Conservation (phyloP, 805 yeast species). For the Starmerella apis region DNA sequence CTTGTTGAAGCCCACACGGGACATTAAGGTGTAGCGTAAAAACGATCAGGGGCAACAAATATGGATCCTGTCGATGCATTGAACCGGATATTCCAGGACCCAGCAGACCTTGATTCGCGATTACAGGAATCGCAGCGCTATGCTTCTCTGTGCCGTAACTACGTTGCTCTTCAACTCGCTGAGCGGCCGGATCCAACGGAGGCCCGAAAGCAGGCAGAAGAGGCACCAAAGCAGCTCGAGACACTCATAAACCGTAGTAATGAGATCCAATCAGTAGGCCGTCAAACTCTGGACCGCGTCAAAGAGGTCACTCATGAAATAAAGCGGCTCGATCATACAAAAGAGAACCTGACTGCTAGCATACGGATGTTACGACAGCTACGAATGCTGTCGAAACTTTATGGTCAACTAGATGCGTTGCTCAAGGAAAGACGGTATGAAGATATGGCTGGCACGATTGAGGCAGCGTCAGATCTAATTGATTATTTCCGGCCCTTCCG, state of each 20-base stretch:
- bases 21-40: no score
- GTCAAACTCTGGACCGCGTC: slow-evolving; percentile 21
- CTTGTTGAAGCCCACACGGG: neutral
- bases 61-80: slow-evolving; percentile 46
- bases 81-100: slow-evolving; percentile 40
- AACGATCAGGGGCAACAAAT: no score
- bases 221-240: slow-evolving; percentile 30
- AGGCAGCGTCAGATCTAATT: slow-evolving; percentile 64
- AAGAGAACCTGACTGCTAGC: slow-evolving; percentile 69
- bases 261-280: slow-evolving; percentile 20
- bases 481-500: slow-evolving; percentile 68
- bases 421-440: slow-evolving; percentile 39
- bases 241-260: slow-evolving; percentile 24
- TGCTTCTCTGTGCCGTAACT: slow-evolving; percentile 42
- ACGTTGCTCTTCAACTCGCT: slow-evolving; percentile 40
- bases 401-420: slow-evolving; percentile 45
- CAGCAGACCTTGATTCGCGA: slow-evolving; percentile 39
- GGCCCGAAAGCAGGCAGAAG: slow-evolving; percentile 23
- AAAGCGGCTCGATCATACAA: slow-evolving; percentile 66
- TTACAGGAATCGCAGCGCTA: slow-evolving; percentile 43
- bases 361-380: slow-evolving; percentile 80
- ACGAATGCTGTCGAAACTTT: slow-evolving; percentile 74
- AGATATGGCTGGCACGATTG: slow-evolving; percentile 50
- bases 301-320: slow-evolving; percentile 59
- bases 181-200: slow-evolving; percentile 34